These are phyloP conservation scores for Flaveria linearis DNA, from an alignment of 129 eudicot species.

Conservation along the genomic window DNA sequence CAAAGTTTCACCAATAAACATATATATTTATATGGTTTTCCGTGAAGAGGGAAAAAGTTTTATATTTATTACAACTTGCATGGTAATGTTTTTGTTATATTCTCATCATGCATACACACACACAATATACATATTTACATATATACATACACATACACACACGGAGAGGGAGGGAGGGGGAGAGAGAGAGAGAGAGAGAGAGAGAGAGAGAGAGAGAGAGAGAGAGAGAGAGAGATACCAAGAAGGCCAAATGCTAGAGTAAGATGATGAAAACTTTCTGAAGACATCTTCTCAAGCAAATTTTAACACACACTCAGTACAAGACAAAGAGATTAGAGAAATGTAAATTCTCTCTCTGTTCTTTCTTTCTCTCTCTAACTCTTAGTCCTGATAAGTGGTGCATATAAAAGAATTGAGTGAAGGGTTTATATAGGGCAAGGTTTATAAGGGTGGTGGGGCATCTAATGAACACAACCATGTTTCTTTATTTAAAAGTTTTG, in stretches of 20 bases:
- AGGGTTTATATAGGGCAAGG: conserved; percentile 37
- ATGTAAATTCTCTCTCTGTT: conserved; percentile 1
- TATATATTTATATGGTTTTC: not conserved
- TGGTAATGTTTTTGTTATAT: conserved; percentile 6
- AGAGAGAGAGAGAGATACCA: conserved; percentile 43
- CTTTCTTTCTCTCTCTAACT: conserved; percentile 12
- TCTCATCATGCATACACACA: conserved; percentile 3
- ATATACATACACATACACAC: conserved; percentile 1
- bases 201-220: not conserved
- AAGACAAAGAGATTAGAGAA: conserved; percentile 37
- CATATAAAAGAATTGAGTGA: conserved; percentile 3
- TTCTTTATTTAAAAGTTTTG: conserved; percentile 22
- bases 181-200: too few relatives aligned
- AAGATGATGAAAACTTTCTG: conserved; percentile 41
- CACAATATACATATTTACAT: not conserved
- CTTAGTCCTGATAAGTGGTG: conserved; percentile 32
- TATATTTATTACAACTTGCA: conserved; percentile 18
- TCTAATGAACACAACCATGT: not conserved
- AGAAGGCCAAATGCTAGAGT: conserved; percentile 81
- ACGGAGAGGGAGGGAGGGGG: not conserved
- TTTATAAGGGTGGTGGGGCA: conserved; percentile 28
- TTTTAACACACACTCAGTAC: conserved; percentile 32
- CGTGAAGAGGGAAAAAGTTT: not conserved
- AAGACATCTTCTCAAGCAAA: conserved; percentile 16
- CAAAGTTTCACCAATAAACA: not conserved